phyloP scores from a whole-genome alignment of 2,329 filamentous ascomycete genomes.

The Neonectria faginata region DNA sequence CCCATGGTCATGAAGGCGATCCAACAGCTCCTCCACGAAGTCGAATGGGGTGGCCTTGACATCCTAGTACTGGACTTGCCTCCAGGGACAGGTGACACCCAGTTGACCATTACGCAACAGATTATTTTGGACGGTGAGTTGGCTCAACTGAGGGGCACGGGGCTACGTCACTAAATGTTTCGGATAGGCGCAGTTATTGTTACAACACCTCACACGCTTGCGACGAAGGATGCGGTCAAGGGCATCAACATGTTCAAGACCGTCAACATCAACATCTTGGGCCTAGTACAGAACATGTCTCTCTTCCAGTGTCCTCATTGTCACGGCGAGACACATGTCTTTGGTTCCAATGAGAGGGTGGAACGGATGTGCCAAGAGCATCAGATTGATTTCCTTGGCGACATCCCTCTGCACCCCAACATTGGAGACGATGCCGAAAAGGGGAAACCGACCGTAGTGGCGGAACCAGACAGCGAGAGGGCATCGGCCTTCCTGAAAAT shows the following conservation, averaged over 20 bases:
- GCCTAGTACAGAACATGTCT: constrained; percentile 93
- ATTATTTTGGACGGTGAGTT: constrained; percentile 81
- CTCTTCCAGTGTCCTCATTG: constrained; percentile 86
- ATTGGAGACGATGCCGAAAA: constrained; percentile 90
- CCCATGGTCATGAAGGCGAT: constrained; percentile 98
- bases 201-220: constrained; percentile 92
- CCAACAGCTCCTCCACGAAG: constrained; percentile 93
- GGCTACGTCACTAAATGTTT: constrained; percentile 10
- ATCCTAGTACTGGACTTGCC: constrained; percentile 91
- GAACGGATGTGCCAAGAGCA: constrained; percentile 76
- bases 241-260: constrained; percentile 94
- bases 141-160: background rate
- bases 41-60: constrained; percentile 92
- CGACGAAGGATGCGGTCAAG: constrained; percentile 90
- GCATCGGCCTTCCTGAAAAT: constrained; percentile 79
- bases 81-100: constrained; percentile 94
- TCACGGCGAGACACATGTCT: constrained; percentile 78
- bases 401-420: constrained; percentile 86
- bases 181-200: constrained; percentile 80
- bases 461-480: constrained; percentile 81
- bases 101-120: constrained; percentile 97
- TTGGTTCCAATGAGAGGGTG: constrained; percentile 75
- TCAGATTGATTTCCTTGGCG: constrained; percentile 82
- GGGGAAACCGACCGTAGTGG: constrained; percentile 90
- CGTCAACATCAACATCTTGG: constrained; percentile 82